A percentile compares a stretch with the other conserved stretches of the same genome.
These are phyloP conservation scores for Trifolium fragiferum DNA, from an alignment of 306 rosid genomes.

Conservation along the genomic window DNA sequence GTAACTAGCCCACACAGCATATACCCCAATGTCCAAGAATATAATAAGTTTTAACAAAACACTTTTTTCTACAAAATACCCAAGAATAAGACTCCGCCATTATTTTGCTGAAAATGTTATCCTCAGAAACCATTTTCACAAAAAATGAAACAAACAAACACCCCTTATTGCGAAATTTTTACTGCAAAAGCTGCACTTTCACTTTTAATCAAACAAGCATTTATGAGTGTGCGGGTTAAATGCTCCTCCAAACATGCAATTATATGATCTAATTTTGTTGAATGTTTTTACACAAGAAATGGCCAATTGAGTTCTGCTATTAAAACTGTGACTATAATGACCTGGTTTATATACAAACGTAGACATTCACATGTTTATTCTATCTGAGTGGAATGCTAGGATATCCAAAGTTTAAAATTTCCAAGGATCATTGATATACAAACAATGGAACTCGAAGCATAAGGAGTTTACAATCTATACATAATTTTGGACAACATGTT, in stretches of 20 bases:
- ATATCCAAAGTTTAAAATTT: conserved; percentile 9
- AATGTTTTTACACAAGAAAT: conserved; percentile 31
- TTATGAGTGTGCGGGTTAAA: conserved; percentile 11
- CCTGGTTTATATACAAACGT: background rate
- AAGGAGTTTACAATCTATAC: background rate
- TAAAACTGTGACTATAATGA: conserved; percentile 22
- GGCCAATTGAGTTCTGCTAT: conserved; percentile 21
- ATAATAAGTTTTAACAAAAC: background rate
- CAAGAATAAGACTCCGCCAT: background rate
- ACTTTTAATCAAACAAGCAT: background rate
- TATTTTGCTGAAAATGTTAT: background rate
- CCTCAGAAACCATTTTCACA: background rate
- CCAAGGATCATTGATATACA: conserved; percentile 1
- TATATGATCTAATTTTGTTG: conserved; percentile 21
- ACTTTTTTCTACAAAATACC: background rate
- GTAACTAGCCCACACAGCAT: background rate
- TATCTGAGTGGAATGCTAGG: conserved; percentile 29
- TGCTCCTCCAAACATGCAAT: conserved; percentile 17
- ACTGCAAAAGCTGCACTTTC: background rate
- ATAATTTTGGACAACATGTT: background rate
- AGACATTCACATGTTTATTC: background rate
- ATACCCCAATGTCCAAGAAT: background rate
- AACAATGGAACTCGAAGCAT: conserved; percentile 14
- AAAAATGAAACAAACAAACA: background rate
- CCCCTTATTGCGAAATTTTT: background rate